Base-by-base conservation (phyloP, 2,329 filamentous ascomycete species). In the Hysterium pulicare region DNA sequence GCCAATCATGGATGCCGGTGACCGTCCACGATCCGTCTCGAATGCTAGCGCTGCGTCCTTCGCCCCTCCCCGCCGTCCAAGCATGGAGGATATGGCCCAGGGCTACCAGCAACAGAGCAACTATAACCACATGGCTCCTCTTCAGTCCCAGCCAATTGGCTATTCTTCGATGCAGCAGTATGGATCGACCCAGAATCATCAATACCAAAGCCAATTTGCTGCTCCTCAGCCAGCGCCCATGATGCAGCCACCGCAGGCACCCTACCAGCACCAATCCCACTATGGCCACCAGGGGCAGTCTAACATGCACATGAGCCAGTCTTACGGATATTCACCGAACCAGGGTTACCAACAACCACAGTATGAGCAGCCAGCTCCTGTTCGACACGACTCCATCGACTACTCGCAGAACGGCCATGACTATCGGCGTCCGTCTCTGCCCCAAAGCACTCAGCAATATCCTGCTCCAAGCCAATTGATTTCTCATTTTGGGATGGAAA, bases 11-110 rank as follows among this genome's bases (percentile, higher is more conserved):
- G 64, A 68, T 40, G 56, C 55, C 8, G 59, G 67, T 40, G 73
- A 76, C 41, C 78, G 80, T 16, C 77, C 76, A 3, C 76, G 82
- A 33, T 84, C 82, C 5, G 69, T 75, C 24, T 84, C 81, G 58
- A 81, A 79, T 54, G 76, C 78, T 37, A 80, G 76, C 51, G 64
- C 63, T 45, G 42, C 53, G 6, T 68, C 64, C 2, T 58, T 61
- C 38, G 58, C 53, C 54, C 51, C 60, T 35, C 64, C 54, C 56
- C 70, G 71, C 38, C 67, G 71, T 36, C 62, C 69, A 13, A 74
- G 71, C 26, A 62, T 69, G 49, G 70, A 74, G 35, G 71, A 74
- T 4, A 65, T 73, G 59, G 57, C 58, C 26, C 67, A 69, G 43
- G 45, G 48, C 11, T 73, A 73, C 48, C 64, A 65, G 33, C 33